Percentiles rank a stretch among this genome's conserved stretches.
Evolutionary conservation across 768 basidiomycete genomes (phyloP).

Genomic region (Glaciozyma antarctica): DNA sequence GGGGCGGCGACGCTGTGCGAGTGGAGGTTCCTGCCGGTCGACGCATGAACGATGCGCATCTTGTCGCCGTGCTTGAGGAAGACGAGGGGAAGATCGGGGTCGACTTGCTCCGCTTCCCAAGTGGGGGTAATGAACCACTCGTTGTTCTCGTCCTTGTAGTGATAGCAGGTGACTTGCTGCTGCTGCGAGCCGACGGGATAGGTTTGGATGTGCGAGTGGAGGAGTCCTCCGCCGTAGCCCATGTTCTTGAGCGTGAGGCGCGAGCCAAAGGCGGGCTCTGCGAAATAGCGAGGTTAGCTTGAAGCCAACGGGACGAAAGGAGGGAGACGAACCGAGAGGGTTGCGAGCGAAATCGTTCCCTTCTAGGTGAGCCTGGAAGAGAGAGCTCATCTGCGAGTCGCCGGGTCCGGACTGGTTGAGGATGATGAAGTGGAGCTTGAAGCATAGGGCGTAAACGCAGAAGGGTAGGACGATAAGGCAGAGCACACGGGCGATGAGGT

Average conservation of each 20-base stretch:
- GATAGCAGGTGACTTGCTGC: constrained; percentile 97
- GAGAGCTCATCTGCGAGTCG: constrained; percentile 95
- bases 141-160: constrained; percentile 99
- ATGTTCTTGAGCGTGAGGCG: constrained; percentile 90
- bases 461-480: constrained; percentile 85
- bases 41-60: constrained; percentile 67
- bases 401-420: constrained; percentile 91
- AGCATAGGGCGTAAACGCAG: constrained; percentile 82
- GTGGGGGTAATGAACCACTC: constrained; percentile 70
- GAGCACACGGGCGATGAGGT: constrained; percentile 77
- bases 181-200: constrained; percentile 84
- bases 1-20: constrained; percentile 83
- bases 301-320: neutral
- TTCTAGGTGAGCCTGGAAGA: constrained; percentile 91
- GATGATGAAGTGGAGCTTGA: constrained; percentile 94
- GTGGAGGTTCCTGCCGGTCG: constrained; percentile 85
- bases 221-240: constrained; percentile 91
- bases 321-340: constrained; percentile 59
- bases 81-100: constrained; percentile 56
- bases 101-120: constrained; percentile 64
- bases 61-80: constrained; percentile 67
- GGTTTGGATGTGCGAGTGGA: constrained; percentile 95
- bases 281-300: neutral
- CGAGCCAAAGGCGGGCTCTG: constrained; percentile 82
- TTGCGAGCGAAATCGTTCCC: constrained; percentile 90